These are phyloP conservation scores for Mycosphaerelloides madeirae DNA, from an alignment of 2,329 filamentous ascomycete genomes.

Conservation along the genomic window DNA sequence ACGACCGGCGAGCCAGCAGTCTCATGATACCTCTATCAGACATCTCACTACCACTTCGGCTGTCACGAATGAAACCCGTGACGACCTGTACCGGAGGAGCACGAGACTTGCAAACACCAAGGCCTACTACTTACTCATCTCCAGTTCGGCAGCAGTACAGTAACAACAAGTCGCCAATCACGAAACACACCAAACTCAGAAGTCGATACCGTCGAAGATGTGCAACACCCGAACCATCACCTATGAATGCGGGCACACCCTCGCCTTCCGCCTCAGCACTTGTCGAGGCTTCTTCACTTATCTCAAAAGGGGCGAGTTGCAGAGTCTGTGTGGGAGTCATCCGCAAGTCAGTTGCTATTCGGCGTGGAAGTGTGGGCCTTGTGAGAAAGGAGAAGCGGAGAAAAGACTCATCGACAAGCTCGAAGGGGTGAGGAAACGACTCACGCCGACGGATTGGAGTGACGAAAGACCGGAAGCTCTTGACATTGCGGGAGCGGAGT, in stretches of 20 bases:
- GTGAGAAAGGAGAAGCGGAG: constrained; percentile 3
- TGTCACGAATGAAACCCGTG: constrained; percentile 12
- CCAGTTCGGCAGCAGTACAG: no score
- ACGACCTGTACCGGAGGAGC: no score
- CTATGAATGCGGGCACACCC: constrained; percentile 33
- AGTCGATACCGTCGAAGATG: constrained; percentile 32
- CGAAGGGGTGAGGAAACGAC: neutral
- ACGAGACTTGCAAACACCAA: no score
- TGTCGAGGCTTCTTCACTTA: constrained; percentile 32
- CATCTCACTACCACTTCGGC: neutral
- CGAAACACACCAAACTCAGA: no score
- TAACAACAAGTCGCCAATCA: no score
- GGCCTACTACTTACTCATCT: no score
- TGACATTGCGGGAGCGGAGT: constrained; percentile 4
- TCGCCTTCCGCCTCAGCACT: constrained; percentile 27
- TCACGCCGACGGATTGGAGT: neutral
- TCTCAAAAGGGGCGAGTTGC: neutral
- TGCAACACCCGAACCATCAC: constrained; percentile 34
- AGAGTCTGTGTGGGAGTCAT: constrained; percentile 1
- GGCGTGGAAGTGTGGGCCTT: constrained; percentile 18
- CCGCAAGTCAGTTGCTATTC: constrained; percentile 13
- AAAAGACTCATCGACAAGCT: neutral
- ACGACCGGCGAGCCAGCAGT: no score
- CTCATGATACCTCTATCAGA: constrained; percentile 5
- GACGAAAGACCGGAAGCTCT: constrained; percentile 1